Evolutionary conservation across 257 asterid genomes (phyloP), one percentile per base, ranked within the genome.

Genomic region (Sherardia arvensis): DNA sequence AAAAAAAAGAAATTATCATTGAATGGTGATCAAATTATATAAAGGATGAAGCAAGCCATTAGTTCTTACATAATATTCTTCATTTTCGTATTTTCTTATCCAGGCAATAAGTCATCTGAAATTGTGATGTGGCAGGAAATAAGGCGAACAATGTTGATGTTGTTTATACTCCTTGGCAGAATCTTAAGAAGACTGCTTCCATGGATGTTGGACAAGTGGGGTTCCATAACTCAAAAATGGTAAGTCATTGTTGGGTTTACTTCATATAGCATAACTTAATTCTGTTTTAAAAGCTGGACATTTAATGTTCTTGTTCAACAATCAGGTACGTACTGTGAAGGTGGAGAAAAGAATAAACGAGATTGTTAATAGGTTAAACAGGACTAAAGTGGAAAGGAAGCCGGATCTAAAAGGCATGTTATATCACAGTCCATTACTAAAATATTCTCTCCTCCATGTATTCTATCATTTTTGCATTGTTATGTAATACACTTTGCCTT

Each of bases 191-290:
- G 81, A 84, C 95, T 63, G 83, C 97, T 43, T 87, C 99, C 65
- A 93, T 93, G 99, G 99, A 93, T 77, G 96, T 93, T 58, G 99
- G 99, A 62, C 99, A 93, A 93, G 96, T 93, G 76, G 92, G 97
- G 69, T 93, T 93, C 74, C 78, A 87, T 79, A 90, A 79, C 71
- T 73, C 97, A 26, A 93, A 87, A 78, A 81, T 83, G 96, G 99
- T 90, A 74, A 80, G 90, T 61, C 65, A 53, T 69, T 5, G 12
- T 20, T n/a, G 38, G 54, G 36, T 7, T 56, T 49, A 60, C 64
- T 61, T 72, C 59, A 10, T 36, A 59, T 21, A 65, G 11, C 15
- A 55, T 40, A 29, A 58, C 56, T 25, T 58, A 21, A n/a, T 66
- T 38, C 59, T 48, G 22, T 21, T 12, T 68, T 8, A 68, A 68